Evolutionary conservation across 345 rosid genomes (phyloP).

Genomic region (Rhizophora apiculata): DNA sequence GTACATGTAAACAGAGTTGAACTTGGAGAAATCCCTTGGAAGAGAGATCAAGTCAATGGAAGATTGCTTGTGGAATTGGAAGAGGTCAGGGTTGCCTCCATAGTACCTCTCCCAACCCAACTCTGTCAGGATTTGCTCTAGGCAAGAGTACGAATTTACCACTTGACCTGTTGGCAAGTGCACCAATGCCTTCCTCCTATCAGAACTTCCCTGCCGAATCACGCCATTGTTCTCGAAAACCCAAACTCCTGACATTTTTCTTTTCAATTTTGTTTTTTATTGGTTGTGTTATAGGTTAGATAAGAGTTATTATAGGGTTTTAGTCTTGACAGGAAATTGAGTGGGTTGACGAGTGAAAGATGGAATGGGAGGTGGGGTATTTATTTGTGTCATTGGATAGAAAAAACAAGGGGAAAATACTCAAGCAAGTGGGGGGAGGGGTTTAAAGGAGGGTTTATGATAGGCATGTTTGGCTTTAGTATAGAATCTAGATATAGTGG

Average conservation of each 20-base stretch:
- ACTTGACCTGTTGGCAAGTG: slow-evolving; percentile 63
- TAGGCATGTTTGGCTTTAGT: slow-evolving; percentile 23
- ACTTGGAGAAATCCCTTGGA: slow-evolving; percentile 78
- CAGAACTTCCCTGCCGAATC: slow-evolving; percentile 35
- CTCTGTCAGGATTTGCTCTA: slow-evolving; percentile 57
- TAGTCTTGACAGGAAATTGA: not conserved
- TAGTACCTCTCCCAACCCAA: slow-evolving; percentile 98
- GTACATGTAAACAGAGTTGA: slow-evolving; percentile 78
- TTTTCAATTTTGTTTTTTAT: not conserved
- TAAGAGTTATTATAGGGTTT: slow-evolving; percentile 14
- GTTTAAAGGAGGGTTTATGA: slow-evolving; percentile 13
- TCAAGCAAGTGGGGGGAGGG: slow-evolving; percentile 10
- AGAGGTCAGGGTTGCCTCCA: slow-evolving; percentile 48
- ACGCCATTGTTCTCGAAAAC: slow-evolving; percentile 61
- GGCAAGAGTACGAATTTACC: slow-evolving; percentile 54
- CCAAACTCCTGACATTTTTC: slow-evolving; percentile 81
- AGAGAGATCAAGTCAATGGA: slow-evolving; percentile 92
- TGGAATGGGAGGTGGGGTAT: slow-evolving; percentile 15
- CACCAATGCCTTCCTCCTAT: slow-evolving; percentile 54
- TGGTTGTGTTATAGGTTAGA: not conserved
- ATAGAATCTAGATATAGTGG: slow-evolving; percentile 50
- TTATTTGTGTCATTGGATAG: not conserved
- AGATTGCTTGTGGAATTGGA: slow-evolving; percentile 75
- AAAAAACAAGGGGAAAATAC: slow-evolving; percentile 23
- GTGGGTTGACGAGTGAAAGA: slow-evolving; percentile 29